A percentile compares a stretch with the other conserved stretches of the same genome.
phyloP scores from a whole-genome alignment of 2,329 filamentous ascomycete species.

The Bipolaris bicolor region DNA sequence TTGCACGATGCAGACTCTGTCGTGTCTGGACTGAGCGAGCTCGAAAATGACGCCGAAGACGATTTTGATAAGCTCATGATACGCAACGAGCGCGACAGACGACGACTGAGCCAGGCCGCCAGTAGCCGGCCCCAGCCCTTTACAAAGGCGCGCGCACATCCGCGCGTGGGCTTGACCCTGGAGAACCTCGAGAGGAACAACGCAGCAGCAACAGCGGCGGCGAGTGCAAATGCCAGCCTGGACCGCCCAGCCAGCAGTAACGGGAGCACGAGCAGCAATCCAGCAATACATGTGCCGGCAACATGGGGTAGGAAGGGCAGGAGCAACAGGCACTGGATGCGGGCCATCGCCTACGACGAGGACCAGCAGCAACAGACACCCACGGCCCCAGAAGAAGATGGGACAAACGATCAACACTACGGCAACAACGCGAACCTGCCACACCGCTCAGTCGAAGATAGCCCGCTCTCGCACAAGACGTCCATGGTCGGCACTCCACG shows the following conservation, averaged over 20 bases:
- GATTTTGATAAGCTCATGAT: constrained; percentile 55
- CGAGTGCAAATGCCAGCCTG: constrained; percentile 26
- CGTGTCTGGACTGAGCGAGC: constrained; percentile 45
- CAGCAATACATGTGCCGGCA: constrained; percentile 53
- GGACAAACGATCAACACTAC: constrained; percentile 15
- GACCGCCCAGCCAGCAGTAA: constrained; percentile 46
- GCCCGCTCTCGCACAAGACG: constrained; percentile 49
- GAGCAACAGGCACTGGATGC: constrained; percentile 51
- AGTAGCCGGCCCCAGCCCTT: constrained; percentile 47
- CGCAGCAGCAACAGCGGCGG: constrained; percentile 13
- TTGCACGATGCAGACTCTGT: constrained; percentile 30
- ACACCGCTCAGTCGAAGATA: constrained; percentile 51
- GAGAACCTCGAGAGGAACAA: constrained; percentile 53
- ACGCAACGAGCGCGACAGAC: constrained; percentile 53
- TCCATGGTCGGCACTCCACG: constrained; percentile 37
- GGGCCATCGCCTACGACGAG: constrained; percentile 44
- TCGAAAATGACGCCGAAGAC: constrained; percentile 52
- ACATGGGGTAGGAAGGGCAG: constrained; percentile 57
- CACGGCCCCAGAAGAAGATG: constrained; percentile 25
- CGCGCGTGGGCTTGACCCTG: constrained; percentile 50
- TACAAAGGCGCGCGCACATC: constrained; percentile 51
- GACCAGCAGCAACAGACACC: constrained; percentile 24
- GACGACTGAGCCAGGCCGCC: constrained; percentile 47
- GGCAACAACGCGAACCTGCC: constrained; percentile 44
- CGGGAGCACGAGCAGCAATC: constrained; percentile 48